Evolutionary conservation across 164 flowering plant species (phyloP), one percentile per base, ranked within the genome.

Genomic region (Aristolochia californica): DNA sequence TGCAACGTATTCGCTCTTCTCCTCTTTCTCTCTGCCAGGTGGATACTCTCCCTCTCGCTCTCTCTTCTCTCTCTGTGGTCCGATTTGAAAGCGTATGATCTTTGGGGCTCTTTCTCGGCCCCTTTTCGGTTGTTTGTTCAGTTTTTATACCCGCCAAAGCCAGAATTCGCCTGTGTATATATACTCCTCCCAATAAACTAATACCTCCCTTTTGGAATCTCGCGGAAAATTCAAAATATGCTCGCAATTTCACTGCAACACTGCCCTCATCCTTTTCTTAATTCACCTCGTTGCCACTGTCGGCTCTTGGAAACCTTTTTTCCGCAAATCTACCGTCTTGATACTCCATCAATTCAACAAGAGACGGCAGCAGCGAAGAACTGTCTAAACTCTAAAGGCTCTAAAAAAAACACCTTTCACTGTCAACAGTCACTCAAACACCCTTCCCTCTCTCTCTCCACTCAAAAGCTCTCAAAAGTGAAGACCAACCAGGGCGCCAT

Each of bases 61-160:
- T 28, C 28, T 55, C 43, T 56, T 24, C 30, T 28, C 38, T 18
- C 28, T 53, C 50, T 53, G 12, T 40, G 43, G 27, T 16, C 40
- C 40, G n/a, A 21, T 23, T 43, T 18, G 43, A 48, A 30, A 43
- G 53, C 58, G 61, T 49, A 55, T 52, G 49, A 30, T 18, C 40
- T 57, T 55, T 61, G 43, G 38, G 57, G 56, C 55, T 61, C 26
- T 50, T 16, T 58, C 45, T 51, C 47, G 57, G 40, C 54, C 55
- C 59, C 59, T 45, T 57, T 59, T 47, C 21, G 15, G 57, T 57
- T 62, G 49, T 65, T 69, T 64, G 8, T 53, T 52, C 62, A 40
- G 66, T 48, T 57, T 56, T 51, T 38, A 62, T 64, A 60, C 71
- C 74, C 74, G 68, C 71, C 68, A 67, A 34, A 34, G 40, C 40